Percentiles rank a stretch among this genome's conserved stretches.
Conservation (phyloP, 305 asterid species). For the Caryopteris hybrid region DNA sequence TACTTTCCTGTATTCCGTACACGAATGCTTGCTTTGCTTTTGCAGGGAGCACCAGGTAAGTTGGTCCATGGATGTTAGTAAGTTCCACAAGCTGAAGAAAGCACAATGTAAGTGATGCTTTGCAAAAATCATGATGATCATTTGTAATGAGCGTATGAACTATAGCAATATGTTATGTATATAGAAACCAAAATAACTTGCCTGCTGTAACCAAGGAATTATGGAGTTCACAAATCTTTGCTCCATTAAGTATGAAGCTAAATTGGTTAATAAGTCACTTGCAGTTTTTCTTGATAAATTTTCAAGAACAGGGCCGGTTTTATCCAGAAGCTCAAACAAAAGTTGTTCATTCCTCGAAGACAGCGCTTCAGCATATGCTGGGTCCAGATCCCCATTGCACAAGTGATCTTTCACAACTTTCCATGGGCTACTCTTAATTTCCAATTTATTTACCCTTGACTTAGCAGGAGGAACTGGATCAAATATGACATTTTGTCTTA, state of each 20-base stretch:
- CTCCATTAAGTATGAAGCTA: slow-evolving; percentile 62
- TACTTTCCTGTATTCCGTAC: slow-evolving; percentile 62
- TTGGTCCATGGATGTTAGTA: slow-evolving; percentile 54
- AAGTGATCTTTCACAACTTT: slow-evolving; percentile 49
- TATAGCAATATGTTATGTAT: not conserved
- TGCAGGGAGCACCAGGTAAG: slow-evolving; percentile 44
- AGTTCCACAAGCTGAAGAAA: slow-evolving; percentile 67
- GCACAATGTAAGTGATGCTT: not conserved
- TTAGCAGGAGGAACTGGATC: slow-evolving; percentile 39
- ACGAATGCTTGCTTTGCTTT: slow-evolving; percentile 64
- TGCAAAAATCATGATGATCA: not conserved
- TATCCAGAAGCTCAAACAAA: slow-evolving; percentile 80
- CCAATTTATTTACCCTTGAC: slow-evolving; percentile 43
- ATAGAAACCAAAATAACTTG: slow-evolving; percentile 30
- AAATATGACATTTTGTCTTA: slow-evolving; percentile 34
- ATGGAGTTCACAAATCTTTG: slow-evolving; percentile 69
- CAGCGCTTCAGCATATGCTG: slow-evolving; percentile 78
- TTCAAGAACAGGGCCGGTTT: slow-evolving; percentile 87
- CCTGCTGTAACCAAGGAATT: slow-evolving; percentile 98
- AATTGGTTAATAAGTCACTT: slow-evolving; percentile 50
- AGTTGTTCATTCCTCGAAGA: slow-evolving; percentile 66
- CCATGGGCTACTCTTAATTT: slow-evolving; percentile 45
- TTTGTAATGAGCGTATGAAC: not conserved
- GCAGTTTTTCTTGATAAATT: slow-evolving; percentile 65
- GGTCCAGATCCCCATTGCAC: slow-evolving; percentile 66